Evolutionary conservation across 257 asterid species (phyloP).

Genomic region (Solanum sejunctum): DNA sequence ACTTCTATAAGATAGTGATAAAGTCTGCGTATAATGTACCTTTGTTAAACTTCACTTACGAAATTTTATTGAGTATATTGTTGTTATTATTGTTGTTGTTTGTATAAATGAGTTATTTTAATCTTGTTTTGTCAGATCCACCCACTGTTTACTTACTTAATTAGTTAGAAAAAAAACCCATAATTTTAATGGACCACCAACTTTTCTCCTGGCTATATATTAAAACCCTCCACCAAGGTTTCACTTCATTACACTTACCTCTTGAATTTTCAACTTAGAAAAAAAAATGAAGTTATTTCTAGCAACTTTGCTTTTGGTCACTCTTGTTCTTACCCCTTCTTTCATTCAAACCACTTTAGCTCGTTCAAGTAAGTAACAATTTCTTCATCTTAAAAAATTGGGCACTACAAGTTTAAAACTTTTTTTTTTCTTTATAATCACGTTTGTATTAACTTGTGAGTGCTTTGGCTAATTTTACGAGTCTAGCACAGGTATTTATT

Average conservation of each 20-base stretch:
- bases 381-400: not conserved
- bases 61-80: too few species aligned
- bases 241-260: not conserved
- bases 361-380: slow-evolving; percentile 17
- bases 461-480: too few species aligned
- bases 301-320: slow-evolving; percentile 10
- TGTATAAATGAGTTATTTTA: not conserved
- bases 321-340: slow-evolving; percentile 29
- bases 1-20: too few species aligned
- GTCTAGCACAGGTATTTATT: too few species aligned
- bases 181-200: not conserved
- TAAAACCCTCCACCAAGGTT: not conserved
- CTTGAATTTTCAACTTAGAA: not conserved
- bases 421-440: not conserved
- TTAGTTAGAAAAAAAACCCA: not conserved
- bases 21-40: too few species aligned
- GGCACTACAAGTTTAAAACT: not conserved
- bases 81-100: too few species aligned
- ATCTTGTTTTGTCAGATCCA: not conserved
- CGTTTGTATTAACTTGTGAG: not conserved
- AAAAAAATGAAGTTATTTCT: slow-evolving; percentile 17
- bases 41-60: too few species aligned
- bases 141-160: not conserved
- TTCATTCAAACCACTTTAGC: slow-evolving; percentile 24
- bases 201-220: not conserved